Evolutionary conservation across 768 basidiomycete species (phyloP).

Genomic region (Gelatoporia subvermispora): DNA sequence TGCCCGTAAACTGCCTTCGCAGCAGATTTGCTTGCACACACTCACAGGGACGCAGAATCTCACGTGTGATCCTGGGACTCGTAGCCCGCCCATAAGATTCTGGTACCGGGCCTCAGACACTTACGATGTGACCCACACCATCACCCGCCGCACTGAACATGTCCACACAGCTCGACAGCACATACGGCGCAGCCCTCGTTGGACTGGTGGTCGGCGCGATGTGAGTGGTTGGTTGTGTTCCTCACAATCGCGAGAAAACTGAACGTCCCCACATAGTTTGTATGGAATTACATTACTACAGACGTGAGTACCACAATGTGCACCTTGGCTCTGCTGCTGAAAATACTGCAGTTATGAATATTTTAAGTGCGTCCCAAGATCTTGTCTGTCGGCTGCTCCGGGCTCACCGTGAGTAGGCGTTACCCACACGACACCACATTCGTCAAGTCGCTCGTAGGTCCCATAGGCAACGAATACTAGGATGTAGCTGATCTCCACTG

Average conservation of each 20-base stretch:
- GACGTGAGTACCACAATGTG: conserved; percentile 2
- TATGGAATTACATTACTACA: conserved; percentile 43
- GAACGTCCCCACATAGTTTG: conserved; percentile 24
- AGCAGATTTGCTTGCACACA: too few species aligned
- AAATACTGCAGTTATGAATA: conserved; percentile 30
- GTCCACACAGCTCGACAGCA: conserved; percentile 13
- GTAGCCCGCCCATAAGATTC: too few species aligned
- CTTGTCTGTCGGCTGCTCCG: background rate
- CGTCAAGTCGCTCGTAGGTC: conserved; percentile 37
- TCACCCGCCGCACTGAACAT: too few species aligned
- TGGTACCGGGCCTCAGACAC: too few species aligned
- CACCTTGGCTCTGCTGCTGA: background rate
- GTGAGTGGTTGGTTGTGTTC: conserved; percentile 25
- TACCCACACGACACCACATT: conserved; percentile 35
- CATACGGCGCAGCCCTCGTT: conserved; percentile 42
- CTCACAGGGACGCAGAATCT: too few species aligned
- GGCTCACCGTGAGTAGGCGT: conserved; percentile 21
- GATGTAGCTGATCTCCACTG: background rate
- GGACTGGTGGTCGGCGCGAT: conserved; percentile 40
- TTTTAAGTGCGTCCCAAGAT: conserved; percentile 1
- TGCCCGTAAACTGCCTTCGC: too few species aligned
- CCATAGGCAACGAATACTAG: background rate
- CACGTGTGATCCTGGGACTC: too few species aligned
- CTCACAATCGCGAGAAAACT: background rate
- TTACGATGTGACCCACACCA: too few species aligned